A percentile compares a stretch with the other conserved stretches of the same genome.
phyloP scores from a whole-genome alignment of 495 filamentous ascomycete species.

The Neurospora sp. region DNA sequence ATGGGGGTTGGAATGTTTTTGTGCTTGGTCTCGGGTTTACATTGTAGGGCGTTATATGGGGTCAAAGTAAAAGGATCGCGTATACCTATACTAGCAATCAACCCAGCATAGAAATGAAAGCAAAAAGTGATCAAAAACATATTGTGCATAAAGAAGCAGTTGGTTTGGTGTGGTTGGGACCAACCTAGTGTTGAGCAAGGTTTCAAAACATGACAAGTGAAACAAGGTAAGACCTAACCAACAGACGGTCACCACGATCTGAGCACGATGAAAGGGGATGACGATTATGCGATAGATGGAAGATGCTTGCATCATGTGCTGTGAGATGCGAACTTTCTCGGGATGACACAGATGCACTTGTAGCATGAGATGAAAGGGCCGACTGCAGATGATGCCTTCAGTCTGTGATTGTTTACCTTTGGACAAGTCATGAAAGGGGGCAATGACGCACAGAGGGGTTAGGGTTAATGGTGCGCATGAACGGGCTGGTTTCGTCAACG shows the following conservation, averaged over 20 bases:
- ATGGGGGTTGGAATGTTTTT: not conserved
- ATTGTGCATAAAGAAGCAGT: not conserved
- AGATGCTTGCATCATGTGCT: not conserved
- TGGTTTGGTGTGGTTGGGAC: not conserved
- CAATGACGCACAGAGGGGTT: not conserved
- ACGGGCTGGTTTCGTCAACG: not conserved
- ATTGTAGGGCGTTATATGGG: not conserved
- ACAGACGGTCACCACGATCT: not conserved
- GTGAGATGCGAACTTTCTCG: not conserved
- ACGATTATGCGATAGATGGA: not conserved
- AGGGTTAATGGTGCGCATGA: not conserved
- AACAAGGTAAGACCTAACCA: not conserved
- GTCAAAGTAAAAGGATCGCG: not conserved
- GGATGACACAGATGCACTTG: not conserved
- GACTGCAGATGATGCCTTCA: not conserved
- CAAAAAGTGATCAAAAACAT: not conserved
- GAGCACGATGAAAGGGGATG: not conserved
- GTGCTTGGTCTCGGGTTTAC: not conserved
- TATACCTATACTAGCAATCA: not conserved
- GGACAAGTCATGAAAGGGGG: not conserved
- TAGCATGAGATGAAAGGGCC: not conserved
- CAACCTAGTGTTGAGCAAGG: not conserved
- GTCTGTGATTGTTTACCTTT: not conserved
- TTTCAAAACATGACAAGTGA: not conserved
- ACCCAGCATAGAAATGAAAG: not conserved